Evolutionary conservation across 177 flowering plant species (phyloP), one percentile per base, ranked within the genome.

Genomic region (Vitis hybrid): DNA sequence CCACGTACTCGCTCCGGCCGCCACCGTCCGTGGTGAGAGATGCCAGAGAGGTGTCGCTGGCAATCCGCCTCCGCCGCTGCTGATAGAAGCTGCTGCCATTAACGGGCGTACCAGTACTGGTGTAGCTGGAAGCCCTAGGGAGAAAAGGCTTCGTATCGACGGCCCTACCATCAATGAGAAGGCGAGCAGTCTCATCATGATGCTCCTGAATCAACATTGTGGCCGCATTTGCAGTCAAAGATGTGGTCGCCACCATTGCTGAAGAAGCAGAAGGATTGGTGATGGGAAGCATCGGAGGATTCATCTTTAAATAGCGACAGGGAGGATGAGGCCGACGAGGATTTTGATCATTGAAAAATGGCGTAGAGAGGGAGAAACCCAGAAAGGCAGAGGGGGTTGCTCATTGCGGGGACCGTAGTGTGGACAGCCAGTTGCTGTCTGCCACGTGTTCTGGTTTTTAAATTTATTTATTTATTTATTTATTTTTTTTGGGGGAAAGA

Each of bases 1-100:
- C 83, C 10, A 90, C 88, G 13, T 93, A 83, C 67, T 71, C 80
- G 45, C 71, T 67, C 64, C 79, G 83, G 7, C 73, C 59, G 8
- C 63, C 59, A 23, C 73, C 70, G 18, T 65, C 63, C 11, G 18
- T 34, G 32, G 81, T 75, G 58, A 66, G 12, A 10, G 70, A 39
- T 67, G 71, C 11, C 48, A 77, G 69, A 7, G 81, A 74, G 51
- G 65, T 60, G 0, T 85, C 89, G 69, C 86, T 77, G 14, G 70
- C 69, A 23, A 60, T 50, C 58, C 82, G 77, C 4, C 88, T 76
- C 60, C 86, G 66, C 57, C 80, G 64, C 66, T 82, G 76, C 68
- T 81, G 77, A 55, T 79, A 19, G 11, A 14, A 34, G 34, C 5
- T 17, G 49, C 14, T 21, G 23, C 39, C 11, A 39, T 1, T 50